These are phyloP conservation scores for Populus davidiana DNA, from an alignment of 345 rosid genomes.

Conservation along the genomic window DNA sequence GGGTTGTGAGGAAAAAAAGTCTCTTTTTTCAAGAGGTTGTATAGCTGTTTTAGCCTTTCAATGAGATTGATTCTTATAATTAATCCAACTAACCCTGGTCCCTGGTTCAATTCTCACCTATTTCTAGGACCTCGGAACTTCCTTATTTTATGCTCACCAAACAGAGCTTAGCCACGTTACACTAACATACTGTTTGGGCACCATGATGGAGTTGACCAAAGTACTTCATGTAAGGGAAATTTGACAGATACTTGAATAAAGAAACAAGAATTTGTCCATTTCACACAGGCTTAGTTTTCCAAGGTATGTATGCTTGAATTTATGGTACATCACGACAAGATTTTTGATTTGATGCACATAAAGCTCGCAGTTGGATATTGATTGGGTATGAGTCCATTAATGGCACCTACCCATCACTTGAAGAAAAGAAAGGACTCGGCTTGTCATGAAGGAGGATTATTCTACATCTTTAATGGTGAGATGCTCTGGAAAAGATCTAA, in stretches of 20 bases:
- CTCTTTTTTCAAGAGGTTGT: neutral
- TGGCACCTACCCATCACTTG: neutral
- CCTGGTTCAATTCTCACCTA: neutral
- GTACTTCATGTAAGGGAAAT: neutral
- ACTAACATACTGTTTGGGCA: conserved; percentile 22
- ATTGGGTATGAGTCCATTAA: neutral
- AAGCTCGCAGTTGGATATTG: neutral
- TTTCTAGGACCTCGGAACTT: neutral
- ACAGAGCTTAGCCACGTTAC: neutral
- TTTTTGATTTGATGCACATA: neutral
- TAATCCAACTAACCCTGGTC: neutral
- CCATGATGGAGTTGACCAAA: conserved; percentile 22
- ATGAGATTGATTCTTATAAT: too few species aligned
- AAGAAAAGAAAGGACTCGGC: neutral
- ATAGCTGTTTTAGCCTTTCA: too few species aligned
- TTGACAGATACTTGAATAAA: neutral
- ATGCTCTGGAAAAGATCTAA: neutral
- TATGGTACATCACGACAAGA: neutral
- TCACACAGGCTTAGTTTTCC: neutral
- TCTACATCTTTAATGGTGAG: neutral
- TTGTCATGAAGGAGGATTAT: neutral
- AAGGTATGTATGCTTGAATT: neutral
- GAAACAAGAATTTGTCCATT: neutral
- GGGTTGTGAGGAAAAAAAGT: neutral
- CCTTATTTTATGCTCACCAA: neutral